Conservation (phyloP, 257 asterid genomes). For the Cinchona pubescens region DNA sequence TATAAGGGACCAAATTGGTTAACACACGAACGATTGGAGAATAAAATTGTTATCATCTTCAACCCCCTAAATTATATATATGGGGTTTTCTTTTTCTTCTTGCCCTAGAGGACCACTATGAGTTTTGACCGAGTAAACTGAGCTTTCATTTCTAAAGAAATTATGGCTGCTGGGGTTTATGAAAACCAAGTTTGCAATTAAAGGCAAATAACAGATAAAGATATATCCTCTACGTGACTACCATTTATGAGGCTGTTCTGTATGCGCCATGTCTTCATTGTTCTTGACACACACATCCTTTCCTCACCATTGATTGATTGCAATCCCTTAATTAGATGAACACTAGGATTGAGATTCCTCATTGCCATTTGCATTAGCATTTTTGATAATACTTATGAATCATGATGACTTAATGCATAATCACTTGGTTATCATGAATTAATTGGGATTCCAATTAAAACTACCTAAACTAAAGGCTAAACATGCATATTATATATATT, state of each 20-base stretch:
- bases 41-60: not conserved
- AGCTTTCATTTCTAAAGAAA: not conserved
- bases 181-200: not conserved
- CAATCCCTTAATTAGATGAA: not conserved
- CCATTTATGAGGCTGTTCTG: not conserved
- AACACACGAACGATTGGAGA: no score
- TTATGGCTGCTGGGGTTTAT: not conserved
- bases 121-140: not conserved
- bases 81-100: not conserved
- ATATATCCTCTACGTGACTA: not conserved
- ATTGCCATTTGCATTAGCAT: not conserved
- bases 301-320: conserved; percentile 8
- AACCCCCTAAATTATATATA: not conserved
- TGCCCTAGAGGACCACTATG: not conserved
- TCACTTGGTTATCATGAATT: no score
- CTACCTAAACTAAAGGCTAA: no score
- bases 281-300: conserved; percentile 19
- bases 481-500: no score
- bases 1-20: no score
- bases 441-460: no score
- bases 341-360: not conserved
- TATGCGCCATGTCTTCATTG: conserved; percentile 3
- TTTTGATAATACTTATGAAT: not conserved
- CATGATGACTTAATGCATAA: not conserved
- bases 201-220: not conserved